Conservation (phyloP, 495 filamentous ascomycete genomes). For the Podospora tetraspora region DNA sequence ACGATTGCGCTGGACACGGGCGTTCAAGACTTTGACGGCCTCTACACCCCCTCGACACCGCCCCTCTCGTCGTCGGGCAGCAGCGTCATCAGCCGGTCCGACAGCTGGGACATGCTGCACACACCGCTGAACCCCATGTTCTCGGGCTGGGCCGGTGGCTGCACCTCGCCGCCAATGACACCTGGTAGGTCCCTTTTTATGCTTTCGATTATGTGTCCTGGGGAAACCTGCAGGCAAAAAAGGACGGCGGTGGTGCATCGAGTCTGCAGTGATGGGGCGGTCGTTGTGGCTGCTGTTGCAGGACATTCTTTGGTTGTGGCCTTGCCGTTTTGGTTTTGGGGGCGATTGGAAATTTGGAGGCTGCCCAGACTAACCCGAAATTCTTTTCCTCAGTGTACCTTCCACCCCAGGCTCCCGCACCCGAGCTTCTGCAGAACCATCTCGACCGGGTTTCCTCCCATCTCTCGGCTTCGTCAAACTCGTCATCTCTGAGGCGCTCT, state of each 20-base stretch:
- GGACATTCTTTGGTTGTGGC: slow-evolving; percentile 20
- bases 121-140: slow-evolving; percentile 80
- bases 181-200: slow-evolving; percentile 66
- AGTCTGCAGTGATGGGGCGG: neutral
- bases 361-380: slow-evolving; percentile 32
- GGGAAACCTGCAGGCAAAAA: neutral
- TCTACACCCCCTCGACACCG: slow-evolving; percentile 80
- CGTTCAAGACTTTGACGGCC: slow-evolving; percentile 58
- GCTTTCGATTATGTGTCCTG: slow-evolving; percentile 15
- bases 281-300: neutral
- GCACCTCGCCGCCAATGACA: slow-evolving; percentile 79
- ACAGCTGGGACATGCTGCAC: slow-evolving; percentile 68
- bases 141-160: slow-evolving; percentile 64
- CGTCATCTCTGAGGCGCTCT: slow-evolving; percentile 43
- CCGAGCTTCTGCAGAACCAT: slow-evolving; percentile 48
- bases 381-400: slow-evolving; percentile 64
- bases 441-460: slow-evolving; percentile 64
- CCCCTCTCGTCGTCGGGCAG: slow-evolving; percentile 77
- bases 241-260: neutral
- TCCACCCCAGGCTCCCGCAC: slow-evolving; percentile 49
- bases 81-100: slow-evolving; percentile 75
- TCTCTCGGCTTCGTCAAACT: slow-evolving; percentile 42
- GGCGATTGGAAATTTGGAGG: slow-evolving; percentile 21
- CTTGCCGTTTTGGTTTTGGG: slow-evolving; percentile 6
- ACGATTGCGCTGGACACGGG: slow-evolving; percentile 77